Conservation (phyloP, 805 yeast species). For the Cyberlindnera mississippiensis region DNA sequence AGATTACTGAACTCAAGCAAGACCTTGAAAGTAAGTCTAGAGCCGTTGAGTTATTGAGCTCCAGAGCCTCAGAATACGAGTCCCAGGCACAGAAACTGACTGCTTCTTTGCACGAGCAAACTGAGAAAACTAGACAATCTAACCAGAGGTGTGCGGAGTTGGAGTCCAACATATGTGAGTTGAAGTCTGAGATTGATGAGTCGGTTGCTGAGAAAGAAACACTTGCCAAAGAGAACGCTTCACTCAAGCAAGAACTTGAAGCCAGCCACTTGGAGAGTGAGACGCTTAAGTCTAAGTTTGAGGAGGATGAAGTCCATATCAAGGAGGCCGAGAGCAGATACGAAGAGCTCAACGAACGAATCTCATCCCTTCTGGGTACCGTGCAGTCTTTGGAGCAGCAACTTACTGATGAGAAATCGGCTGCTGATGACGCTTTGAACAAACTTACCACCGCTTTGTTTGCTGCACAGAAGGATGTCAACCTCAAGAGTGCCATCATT, state of each 20-base stretch:
- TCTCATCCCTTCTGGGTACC: slow-evolving; percentile 1
- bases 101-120: slow-evolving; percentile 4
- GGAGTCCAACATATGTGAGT: neutral
- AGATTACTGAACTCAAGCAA: slow-evolving; percentile 9
- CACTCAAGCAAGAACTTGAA: neutral
- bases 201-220: slow-evolving; percentile 1
- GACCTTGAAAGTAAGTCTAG: slow-evolving; percentile 18
- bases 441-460: neutral
- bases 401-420: slow-evolving; percentile 1
- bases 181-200: neutral
- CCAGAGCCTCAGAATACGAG: slow-evolving; percentile 19
- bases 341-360: neutral
- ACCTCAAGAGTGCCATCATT: slow-evolving; percentile 10
- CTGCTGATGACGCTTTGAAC: neutral
- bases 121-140: slow-evolving; percentile 9
- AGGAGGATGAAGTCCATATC: slow-evolving; percentile 4
- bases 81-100: slow-evolving; percentile 16
- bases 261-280: slow-evolving; percentile 1
- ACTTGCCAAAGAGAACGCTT: neutral
- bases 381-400: slow-evolving; percentile 1
- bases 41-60: slow-evolving; percentile 13
- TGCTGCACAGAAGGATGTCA: slow-evolving; percentile 2
- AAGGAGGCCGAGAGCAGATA: slow-evolving; percentile 6
- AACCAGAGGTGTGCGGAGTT: neutral
- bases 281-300: slow-evolving; percentile 1